phyloP scores from a whole-genome alignment of 1,139 yeast genomes.

The Scheffersomyces titani region DNA sequence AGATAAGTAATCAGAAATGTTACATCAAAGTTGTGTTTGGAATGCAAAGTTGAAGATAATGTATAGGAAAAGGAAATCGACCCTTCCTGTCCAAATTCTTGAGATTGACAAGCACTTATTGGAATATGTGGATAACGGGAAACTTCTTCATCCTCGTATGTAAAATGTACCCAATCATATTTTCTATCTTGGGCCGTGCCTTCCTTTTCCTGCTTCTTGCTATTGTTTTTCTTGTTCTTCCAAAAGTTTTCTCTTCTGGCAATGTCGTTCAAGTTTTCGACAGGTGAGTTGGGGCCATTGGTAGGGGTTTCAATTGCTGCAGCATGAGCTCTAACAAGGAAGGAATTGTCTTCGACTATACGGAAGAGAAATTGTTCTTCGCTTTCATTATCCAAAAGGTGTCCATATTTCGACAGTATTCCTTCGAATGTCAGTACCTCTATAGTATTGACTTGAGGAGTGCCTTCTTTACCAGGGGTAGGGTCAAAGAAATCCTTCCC shows the following conservation, averaged over 20 bases:
- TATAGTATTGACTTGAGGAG: not conserved
- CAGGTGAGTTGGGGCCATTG: not conserved
- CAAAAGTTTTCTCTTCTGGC: constrained; percentile 1
- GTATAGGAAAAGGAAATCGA: constrained; percentile 15
- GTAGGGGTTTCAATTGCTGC: not conserved
- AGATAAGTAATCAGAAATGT: constrained; percentile 1
- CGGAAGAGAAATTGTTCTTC: not conserved
- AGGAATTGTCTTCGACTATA: not conserved
- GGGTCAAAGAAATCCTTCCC: not conserved
- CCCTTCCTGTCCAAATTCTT: constrained; percentile 20
- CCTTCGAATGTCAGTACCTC: not conserved
- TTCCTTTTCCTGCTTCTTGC: not conserved
- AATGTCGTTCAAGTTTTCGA: not conserved
- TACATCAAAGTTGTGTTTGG: not conserved
- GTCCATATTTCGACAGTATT: not conserved
- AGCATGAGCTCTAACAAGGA: not conserved
- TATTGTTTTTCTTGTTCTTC: constrained; percentile 1
- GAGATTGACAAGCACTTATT: constrained; percentile 25
- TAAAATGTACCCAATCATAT: constrained; percentile 20
- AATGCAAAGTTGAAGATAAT: not conserved
- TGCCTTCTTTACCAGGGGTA: not conserved
- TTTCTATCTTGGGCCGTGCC: not conserved
- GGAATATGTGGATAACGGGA: constrained; percentile 20
- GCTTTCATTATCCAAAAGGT: not conserved
- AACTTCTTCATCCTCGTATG: constrained; percentile 5